These are phyloP conservation scores for Alloteropsis angusta DNA, from an alignment of 202 grass and related monocot species.

Conservation along the genomic window DNA sequence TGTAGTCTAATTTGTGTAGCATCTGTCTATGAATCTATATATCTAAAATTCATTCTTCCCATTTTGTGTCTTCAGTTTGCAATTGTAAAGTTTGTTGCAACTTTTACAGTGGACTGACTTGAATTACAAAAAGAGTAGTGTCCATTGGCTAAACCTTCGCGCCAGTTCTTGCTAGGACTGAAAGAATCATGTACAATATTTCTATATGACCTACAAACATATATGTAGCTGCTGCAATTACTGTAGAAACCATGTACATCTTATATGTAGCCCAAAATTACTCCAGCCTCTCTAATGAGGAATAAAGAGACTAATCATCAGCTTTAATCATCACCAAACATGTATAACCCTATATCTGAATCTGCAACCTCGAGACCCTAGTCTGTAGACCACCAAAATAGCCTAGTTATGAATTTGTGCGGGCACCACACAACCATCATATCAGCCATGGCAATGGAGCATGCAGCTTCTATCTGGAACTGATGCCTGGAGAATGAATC, in stretches of 20 bases:
- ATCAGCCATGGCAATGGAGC: too few relatives aligned
- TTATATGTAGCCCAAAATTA: constrained; percentile 7
- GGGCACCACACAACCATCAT: too few relatives aligned
- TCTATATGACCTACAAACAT: not conserved
- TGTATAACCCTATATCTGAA: constrained; percentile 25
- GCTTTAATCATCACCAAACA: constrained; percentile 6
- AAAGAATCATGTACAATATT: constrained; percentile 11
- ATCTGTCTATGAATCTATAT: too few relatives aligned
- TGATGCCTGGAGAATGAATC: not conserved
- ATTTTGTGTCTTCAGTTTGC: too few relatives aligned
- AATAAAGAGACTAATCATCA: not conserved
- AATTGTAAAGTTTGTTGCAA: too few relatives aligned
- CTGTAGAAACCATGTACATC: not conserved
- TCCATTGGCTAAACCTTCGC: too few relatives aligned
- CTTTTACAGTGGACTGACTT: too few relatives aligned
- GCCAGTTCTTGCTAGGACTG: not conserved
- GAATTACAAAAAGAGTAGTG: too few relatives aligned
- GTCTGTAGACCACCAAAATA: not conserved
- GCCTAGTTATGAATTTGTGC: not conserved
- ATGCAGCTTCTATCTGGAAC: not conserved
- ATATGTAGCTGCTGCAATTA: not conserved
- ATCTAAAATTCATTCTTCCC: too few relatives aligned
- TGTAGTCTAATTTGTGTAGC: too few relatives aligned
- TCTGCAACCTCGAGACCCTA: not conserved
- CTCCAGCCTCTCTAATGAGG: not conserved